phyloP scores from a whole-genome alignment of 2,329 filamentous ascomycete species.

The Fusarium drepaniforme region DNA sequence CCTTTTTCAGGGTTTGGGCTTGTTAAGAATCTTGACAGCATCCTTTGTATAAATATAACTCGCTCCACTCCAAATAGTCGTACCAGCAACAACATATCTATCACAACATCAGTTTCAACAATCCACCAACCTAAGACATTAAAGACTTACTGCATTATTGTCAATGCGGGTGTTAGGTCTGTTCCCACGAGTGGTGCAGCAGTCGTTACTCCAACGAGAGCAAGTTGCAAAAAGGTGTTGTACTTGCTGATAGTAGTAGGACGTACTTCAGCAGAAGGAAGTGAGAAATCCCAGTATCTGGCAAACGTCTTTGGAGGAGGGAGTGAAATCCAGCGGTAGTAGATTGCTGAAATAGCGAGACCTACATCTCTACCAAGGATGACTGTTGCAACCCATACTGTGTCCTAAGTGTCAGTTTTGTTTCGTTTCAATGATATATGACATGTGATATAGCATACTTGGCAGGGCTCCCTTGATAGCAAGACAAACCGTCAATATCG shows the following conservation, averaged over 20 bases:
- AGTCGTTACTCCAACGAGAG: constrained; percentile 86
- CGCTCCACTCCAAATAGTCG: constrained; percentile 92
- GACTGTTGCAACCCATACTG: constrained; percentile 88
- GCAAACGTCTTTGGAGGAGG: constrained; percentile 92
- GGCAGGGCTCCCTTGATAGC: constrained; percentile 87
- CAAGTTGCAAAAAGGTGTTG: constrained; percentile 93
- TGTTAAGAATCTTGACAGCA: constrained; percentile 84
- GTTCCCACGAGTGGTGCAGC: constrained; percentile 80
- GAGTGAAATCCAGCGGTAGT: constrained; percentile 95
- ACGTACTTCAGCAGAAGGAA: constrained; percentile 87
- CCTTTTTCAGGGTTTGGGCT: constrained; percentile 35
- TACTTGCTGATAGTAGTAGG: constrained; percentile 89
- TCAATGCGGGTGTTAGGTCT: constrained; percentile 67
- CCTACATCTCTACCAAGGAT: constrained; percentile 91
- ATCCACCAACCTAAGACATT: not conserved
- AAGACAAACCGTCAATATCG: constrained; percentile 86
- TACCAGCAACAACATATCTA: constrained; percentile 87
- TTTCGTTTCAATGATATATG: not conserved
- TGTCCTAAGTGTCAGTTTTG: not conserved
- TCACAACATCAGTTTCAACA: constrained; percentile 8
- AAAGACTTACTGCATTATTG: constrained; percentile 71
- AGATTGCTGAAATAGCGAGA: constrained; percentile 87
- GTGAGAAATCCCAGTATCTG: constrained; percentile 96
- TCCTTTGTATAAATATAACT: constrained; percentile 94
- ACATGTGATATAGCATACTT: constrained; percentile 59